Evolutionary conservation across 306 rosid genomes (phyloP).

Genomic region (Fragaria nilgerrensis): DNA sequence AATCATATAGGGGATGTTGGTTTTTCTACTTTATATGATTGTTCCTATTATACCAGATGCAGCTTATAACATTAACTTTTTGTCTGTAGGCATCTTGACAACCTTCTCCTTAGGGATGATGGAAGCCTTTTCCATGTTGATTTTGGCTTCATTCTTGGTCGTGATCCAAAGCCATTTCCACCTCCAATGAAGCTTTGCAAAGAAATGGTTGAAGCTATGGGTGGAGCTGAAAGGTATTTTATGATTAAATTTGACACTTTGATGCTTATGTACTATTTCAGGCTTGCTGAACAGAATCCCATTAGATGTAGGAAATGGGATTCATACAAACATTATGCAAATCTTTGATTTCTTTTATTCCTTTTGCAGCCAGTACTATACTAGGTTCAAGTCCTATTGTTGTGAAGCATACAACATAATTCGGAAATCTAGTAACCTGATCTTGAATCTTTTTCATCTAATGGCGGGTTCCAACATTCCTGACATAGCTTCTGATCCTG

Average conservation of each 20-base stretch:
- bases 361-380: constrained; percentile 82
- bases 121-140: constrained; percentile 98
- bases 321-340: constrained; percentile 15
- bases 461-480: constrained; percentile 99
- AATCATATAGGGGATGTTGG: not conserved
- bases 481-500: constrained; percentile 98
- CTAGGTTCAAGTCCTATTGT: constrained; percentile 95
- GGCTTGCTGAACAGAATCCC: constrained; percentile 19
- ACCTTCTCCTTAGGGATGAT: constrained; percentile 92
- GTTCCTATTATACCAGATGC: not conserved
- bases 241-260: not conserved
- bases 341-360: constrained; percentile 15
- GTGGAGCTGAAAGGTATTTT: constrained; percentile 90
- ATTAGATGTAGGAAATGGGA: constrained; percentile 13
- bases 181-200: constrained; percentile 99
- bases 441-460: constrained; percentile 84
- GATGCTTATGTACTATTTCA: not conserved
- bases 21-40: not conserved
- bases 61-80: not conserved
- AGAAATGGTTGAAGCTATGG: constrained; percentile 99
- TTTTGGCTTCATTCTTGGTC: constrained; percentile 95
- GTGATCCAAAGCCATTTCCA: constrained; percentile 98
- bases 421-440: constrained; percentile 89
- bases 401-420: constrained; percentile 99
- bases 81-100: constrained; percentile 80